Percentiles rank a stretch among this genome's conserved stretches.
Conservation (phyloP, 2,329 filamentous ascomycete species). For the Exserohilum turcica region DNA sequence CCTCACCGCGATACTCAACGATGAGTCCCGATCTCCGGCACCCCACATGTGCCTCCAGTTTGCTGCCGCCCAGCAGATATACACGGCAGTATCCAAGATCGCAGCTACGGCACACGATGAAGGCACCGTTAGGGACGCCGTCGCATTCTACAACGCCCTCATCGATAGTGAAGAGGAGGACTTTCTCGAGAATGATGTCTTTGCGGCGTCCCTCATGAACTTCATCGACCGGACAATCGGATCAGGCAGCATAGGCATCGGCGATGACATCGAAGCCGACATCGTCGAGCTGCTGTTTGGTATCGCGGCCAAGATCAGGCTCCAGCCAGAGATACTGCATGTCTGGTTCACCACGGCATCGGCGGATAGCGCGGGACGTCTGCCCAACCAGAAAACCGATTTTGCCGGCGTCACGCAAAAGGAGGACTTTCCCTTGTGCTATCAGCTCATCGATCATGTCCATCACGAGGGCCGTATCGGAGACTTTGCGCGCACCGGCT, state of each 20-base stretch:
- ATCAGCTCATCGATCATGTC: conserved; percentile 93
- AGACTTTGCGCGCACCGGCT: conserved; percentile 91
- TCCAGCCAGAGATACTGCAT: conserved; percentile 83
- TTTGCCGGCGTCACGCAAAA: conserved; percentile 85
- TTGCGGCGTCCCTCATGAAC: conserved; percentile 85
- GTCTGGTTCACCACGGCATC: conserved; percentile 79
- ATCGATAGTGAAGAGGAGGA: conserved; percentile 97
- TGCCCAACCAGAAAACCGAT: conserved; percentile 62
- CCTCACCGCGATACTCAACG: conserved; percentile 72
- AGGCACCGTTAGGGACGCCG: conserved; percentile 81
- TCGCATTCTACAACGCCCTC: conserved; percentile 85
- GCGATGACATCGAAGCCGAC: conserved; percentile 81
- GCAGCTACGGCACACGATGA: conserved; percentile 84
- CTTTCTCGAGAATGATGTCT: conserved; percentile 83
- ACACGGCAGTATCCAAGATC: conserved; percentile 86
- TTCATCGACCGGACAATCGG: conserved; percentile 80
- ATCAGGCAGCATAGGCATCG: conserved; percentile 72
- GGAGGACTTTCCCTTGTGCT: conserved; percentile 94
- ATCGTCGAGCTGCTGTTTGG: conserved; percentile 94
- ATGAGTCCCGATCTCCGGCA: conserved; percentile 85
- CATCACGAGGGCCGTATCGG: conserved; percentile 93
- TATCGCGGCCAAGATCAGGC: conserved; percentile 91
- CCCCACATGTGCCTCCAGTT: conserved; percentile 93
- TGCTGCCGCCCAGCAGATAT: conserved; percentile 84
- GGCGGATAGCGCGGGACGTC: conserved; percentile 47